Conservation (phyloP, 1,139 yeast species). For the Pichia sp. region DNA sequence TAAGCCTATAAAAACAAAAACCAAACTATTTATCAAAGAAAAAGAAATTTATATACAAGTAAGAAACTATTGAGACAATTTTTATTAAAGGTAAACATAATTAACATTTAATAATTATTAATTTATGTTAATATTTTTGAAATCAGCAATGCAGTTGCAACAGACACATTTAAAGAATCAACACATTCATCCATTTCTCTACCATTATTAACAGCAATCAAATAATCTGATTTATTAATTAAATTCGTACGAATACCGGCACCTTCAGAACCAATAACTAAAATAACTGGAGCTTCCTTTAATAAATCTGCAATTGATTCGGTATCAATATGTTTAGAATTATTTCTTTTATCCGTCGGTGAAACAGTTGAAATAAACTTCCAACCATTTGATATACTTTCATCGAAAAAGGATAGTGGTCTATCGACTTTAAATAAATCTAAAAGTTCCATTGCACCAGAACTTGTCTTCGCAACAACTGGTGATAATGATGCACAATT, state of each 20-base stretch:
- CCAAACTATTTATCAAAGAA: background rate
- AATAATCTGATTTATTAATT: slow-evolving; percentile 55
- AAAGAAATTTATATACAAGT: background rate
- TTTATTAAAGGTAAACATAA: background rate
- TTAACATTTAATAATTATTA: background rate
- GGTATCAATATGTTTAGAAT: slow-evolving; percentile 32
- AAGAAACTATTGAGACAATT: background rate
- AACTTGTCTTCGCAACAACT: slow-evolving; percentile 71
- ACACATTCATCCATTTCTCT: slow-evolving; percentile 39
- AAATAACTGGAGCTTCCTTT: slow-evolving; percentile 49
- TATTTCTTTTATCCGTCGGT: slow-evolving; percentile 23
- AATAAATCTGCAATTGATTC: slow-evolving; percentile 41
- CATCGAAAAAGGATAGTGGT: slow-evolving; percentile 57
- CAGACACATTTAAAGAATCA: slow-evolving; percentile 85
- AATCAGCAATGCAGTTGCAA: slow-evolving; percentile 50
- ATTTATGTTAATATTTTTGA: slow-evolving; percentile 5
- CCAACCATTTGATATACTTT: slow-evolving; percentile 60
- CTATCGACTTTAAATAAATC: slow-evolving; percentile 52
- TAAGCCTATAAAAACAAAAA: background rate
- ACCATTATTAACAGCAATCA: slow-evolving; percentile 43
- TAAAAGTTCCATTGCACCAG: slow-evolving; percentile 81
- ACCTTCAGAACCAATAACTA: slow-evolving; percentile 84
- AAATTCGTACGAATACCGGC: slow-evolving; percentile 68
- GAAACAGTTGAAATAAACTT: slow-evolving; percentile 58
- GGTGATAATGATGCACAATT: slow-evolving; percentile 75